A percentile compares a stretch with the other conserved stretches of the same genome.
Evolutionary conservation across 140 eudicot genomes (phyloP).

Genomic region (Artemisia princeps): DNA sequence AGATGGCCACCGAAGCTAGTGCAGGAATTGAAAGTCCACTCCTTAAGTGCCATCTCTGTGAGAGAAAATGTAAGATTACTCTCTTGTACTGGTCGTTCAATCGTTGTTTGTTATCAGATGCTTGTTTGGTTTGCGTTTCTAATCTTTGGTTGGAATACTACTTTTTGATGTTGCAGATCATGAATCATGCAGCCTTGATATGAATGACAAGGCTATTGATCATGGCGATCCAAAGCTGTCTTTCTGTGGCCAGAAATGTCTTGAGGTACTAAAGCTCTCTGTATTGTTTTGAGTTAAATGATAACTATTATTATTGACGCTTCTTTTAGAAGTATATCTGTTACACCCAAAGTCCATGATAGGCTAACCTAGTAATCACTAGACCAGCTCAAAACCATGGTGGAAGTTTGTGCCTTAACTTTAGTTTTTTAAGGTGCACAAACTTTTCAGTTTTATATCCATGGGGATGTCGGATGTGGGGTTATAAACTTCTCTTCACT

Average conservation of each 20-base stretch:
- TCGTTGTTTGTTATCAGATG: background rate
- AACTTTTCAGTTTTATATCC: too few species aligned
- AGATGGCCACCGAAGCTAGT: slow-evolving; percentile 32
- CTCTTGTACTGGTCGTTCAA: background rate
- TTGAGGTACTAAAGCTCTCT: slow-evolving; percentile 48
- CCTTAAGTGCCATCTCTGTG: slow-evolving; percentile 60
- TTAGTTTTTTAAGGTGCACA: too few species aligned
- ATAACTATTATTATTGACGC: too few species aligned
- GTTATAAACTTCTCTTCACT: too few species aligned
- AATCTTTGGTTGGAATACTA: slow-evolving; percentile 3
- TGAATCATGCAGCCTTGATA: slow-evolving; percentile 52
- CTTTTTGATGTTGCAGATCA: slow-evolving; percentile 52
- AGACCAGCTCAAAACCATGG: too few species aligned
- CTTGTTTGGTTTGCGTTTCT: slow-evolving; percentile 4
- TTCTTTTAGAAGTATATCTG: background rate
- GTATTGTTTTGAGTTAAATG: slow-evolving; percentile 6
- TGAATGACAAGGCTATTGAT: slow-evolving; percentile 33
- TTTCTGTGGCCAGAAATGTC: slow-evolving; percentile 73
- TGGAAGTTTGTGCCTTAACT: too few species aligned
- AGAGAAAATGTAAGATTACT: slow-evolving; percentile 66
- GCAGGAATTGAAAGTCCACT: slow-evolving; percentile 32
- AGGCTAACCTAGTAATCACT: too few species aligned
- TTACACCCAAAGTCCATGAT: too few species aligned
- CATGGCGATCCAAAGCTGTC: slow-evolving; percentile 30
- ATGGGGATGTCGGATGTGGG: too few species aligned